Evolutionary conservation across 2,329 filamentous ascomycete genomes (phyloP), one percentile per base, ranked within the genome.

Genomic region (Pyricularia grisea): DNA sequence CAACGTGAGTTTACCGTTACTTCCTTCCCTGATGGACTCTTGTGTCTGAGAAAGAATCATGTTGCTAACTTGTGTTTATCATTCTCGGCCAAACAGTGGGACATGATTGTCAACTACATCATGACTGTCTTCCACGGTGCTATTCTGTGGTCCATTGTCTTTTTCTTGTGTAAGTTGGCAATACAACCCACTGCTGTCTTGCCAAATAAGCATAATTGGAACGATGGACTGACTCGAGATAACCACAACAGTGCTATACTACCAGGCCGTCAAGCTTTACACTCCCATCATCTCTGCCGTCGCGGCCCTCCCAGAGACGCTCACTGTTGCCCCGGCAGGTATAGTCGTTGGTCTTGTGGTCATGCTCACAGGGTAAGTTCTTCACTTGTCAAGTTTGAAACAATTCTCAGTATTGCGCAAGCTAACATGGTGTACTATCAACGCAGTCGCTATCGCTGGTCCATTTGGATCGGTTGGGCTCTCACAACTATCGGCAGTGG

Each of bases 291-390:
- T 84, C 28, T 80, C 85, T 0, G 86, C 86, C 10, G 80, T 89
- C 0, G 85, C 85, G 20, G 75, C 85, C 31, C 84, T 90, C 67
- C 87, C 87, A 0, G 81, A 87, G 71, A 86, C 85, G 0, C 84
- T 90, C 71, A 89, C 88, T 1, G 85, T 91, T 11, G 88, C 88
- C 0, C 87, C 89, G 0, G 83, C 86, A 68, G 85, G 85, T 4
- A 80, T 88, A 55, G 74, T 85, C 0, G 83, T 85, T 6, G 88
- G 87, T 20, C 74, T 86, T 66, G 70, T 83, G 5, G 85, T 88
- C 64, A 82, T 28, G 9, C 9, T 14, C 2, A 67, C 65, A 3
- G 65, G 65, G 65, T 66, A 33, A 27, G 65, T 25, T 23, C 17
- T 66, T 9, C 20, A 2, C 31, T 23, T 25, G 1, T 27, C 6